Conservation (phyloP, 179 eudicot genomes). For the Heliamphora pulchella region DNA sequence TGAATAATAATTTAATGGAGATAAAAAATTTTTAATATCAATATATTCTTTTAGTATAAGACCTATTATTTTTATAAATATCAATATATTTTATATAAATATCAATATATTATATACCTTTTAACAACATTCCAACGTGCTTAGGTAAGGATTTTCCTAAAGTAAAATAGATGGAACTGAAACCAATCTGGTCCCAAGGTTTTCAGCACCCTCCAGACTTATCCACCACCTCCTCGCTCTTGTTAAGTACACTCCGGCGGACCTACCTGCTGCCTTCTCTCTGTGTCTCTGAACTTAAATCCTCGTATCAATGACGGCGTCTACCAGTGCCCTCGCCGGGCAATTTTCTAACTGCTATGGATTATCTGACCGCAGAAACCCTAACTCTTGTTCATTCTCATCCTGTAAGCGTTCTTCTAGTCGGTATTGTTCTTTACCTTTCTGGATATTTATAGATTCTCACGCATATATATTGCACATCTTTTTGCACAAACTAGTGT, state of each 20-base stretch:
- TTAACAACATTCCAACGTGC: too few relatives aligned
- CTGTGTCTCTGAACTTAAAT: not conserved
- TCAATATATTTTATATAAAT: too few relatives aligned
- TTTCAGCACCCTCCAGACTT: too few relatives aligned
- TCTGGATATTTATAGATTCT: not conserved
- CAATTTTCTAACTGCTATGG: constrained; percentile 11
- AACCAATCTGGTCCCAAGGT: too few relatives aligned
- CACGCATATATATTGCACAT: not conserved
- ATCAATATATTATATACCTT: too few relatives aligned
- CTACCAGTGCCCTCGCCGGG: constrained; percentile 22
- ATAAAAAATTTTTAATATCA: too few relatives aligned
- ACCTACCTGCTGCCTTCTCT: not conserved
- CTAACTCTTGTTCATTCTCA: constrained; percentile 27
- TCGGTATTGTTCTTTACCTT: not conserved
- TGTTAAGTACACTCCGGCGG: not conserved
- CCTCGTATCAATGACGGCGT: constrained; percentile 16
- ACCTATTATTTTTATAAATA: too few relatives aligned
- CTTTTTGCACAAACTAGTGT: not conserved
- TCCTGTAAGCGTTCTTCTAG: constrained; percentile 26
- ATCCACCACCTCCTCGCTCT: not conserved
- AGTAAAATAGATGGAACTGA: too few relatives aligned
- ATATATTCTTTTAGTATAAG: too few relatives aligned
- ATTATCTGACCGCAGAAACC: constrained; percentile 10
- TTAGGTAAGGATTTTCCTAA: too few relatives aligned
- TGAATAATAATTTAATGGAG: too few relatives aligned